Percentiles rank a stretch among this genome's conserved stretches.
Evolutionary conservation across 257 asterid species (phyloP).

Genomic region (Nicotiana tomentosiformis): DNA sequence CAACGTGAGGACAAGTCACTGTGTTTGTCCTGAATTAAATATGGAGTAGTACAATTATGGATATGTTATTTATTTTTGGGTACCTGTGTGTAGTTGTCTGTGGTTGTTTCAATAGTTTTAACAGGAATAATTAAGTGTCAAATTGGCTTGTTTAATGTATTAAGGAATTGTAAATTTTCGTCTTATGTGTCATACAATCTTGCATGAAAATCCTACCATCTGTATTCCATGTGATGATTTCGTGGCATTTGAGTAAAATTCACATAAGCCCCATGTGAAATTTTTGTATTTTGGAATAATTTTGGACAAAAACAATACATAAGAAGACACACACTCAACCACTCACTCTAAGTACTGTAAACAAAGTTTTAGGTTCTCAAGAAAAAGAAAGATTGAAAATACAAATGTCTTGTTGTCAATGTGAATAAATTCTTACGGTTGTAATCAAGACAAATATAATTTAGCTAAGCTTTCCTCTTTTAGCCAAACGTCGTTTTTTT

Average conservation of each 20-base stretch:
- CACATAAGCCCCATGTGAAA: constrained; percentile 10
- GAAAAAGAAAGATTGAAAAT: background rate
- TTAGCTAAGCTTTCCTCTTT: background rate
- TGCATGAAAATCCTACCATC: background rate
- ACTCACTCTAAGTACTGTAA: background rate
- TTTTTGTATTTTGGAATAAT: background rate
- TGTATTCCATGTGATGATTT: constrained; percentile 12
- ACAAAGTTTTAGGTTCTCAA: background rate
- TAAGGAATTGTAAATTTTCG: background rate
- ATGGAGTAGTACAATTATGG: constrained; percentile 2
- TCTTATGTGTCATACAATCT: background rate
- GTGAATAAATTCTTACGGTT: background rate
- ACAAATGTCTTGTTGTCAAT: background rate
- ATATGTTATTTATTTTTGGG: background rate
- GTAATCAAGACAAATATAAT: background rate
- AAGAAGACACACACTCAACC: background rate
- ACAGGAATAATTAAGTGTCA: background rate
- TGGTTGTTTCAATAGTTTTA: background rate
- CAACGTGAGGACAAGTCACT: constrained; percentile 10
- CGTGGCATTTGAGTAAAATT: background rate
- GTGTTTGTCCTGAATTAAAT: background rate
- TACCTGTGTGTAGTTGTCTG: background rate
- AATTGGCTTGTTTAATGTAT: background rate
- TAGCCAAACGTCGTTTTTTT: background rate
- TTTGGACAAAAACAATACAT: background rate